Base-by-base conservation (phyloP, 2,329 filamentous ascomycete genomes). In the Beauveria sp. region DNA sequence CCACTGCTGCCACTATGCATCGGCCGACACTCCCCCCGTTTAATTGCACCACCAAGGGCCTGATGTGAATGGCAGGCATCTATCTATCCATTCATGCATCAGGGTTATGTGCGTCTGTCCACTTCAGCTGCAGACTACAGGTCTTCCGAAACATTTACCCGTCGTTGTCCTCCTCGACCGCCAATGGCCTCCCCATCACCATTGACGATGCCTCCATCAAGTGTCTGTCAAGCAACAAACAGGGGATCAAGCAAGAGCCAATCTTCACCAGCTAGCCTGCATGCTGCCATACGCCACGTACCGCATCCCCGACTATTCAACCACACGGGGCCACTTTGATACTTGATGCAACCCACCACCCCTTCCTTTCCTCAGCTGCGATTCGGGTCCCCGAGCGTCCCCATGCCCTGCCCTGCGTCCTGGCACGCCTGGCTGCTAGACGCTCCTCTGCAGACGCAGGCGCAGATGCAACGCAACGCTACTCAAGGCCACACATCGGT, bases 401-500 rank as follows among this genome's bases (percentile, higher is more conserved):
- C 40, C 52, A n/a, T 14, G 30, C 30, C 22, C 30, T 58, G 43
- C 43, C 20, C 12, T 18, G 12, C 49, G n/a, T 46, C 43, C 43
- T 46, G 34, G 34, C 34, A 46, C 3, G 42, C 38, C n/a, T 54
- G n/a, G 6, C 12, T 43, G 22, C 43, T 38, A 34, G 42, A 38
- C 43, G 53, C 40, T 45, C 38, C 40, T 42, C 52, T 30, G 20
- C 54, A 57, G 28, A 57, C 43, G 54, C 43, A 57, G 26, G 43
- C 55, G 56, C 45, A 58, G 20, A 50, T 58, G 56, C 56, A 58
- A 58, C 46, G 22, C 45, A 30, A 57, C 54, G 42, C 52, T 55
- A 24, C 34, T 4, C 40, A 55, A 46, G 26, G 18, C 53, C 12
- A 56, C 40, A 46, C 16, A 49, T 47, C 45, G n/a, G 14, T 47